Evolutionary conservation across 345 rosid species (phyloP).

Genomic region (Cardamine chenopodiifolia): DNA sequence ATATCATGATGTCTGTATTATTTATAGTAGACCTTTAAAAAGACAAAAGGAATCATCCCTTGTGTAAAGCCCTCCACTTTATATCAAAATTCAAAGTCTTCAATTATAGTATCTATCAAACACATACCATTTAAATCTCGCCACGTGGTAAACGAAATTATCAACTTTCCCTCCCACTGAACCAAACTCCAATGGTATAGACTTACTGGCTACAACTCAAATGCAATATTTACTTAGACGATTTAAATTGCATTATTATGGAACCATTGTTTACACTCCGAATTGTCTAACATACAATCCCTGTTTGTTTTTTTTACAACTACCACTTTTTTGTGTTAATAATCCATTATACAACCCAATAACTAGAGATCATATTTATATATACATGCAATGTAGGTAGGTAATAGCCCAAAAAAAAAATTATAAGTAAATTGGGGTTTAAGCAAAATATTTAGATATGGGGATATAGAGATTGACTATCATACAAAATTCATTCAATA

Average conservation of each 20-base stretch:
- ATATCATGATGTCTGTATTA: conserved; percentile 21
- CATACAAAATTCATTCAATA: neutral
- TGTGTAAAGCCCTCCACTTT: conserved; percentile 15
- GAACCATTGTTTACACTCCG: neutral
- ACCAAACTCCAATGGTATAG: conserved; percentile 23
- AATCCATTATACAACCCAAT: neutral
- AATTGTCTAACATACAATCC: neutral
- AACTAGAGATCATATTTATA: neutral
- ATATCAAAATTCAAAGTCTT: conserved; percentile 1
- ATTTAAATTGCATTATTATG: neutral
- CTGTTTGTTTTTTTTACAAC: no score
- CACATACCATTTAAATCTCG: neutral
- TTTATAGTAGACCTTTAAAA: neutral
- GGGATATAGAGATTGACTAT: neutral
- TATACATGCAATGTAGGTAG: neutral
- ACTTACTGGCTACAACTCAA: neutral
- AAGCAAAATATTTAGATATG: neutral
- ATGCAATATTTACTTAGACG: neutral
- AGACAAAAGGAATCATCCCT: conserved; percentile 23
- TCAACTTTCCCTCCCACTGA: conserved; percentile 20
- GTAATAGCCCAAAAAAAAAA: neutral
- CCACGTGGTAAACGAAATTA: neutral
- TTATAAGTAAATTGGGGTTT: neutral
- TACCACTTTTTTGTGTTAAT: neutral
- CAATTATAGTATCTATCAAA: neutral